Percentiles rank a stretch among this genome's conserved stretches.
Conservation (phyloP, 1,139 yeast species). For the Taphrina communis region DNA sequence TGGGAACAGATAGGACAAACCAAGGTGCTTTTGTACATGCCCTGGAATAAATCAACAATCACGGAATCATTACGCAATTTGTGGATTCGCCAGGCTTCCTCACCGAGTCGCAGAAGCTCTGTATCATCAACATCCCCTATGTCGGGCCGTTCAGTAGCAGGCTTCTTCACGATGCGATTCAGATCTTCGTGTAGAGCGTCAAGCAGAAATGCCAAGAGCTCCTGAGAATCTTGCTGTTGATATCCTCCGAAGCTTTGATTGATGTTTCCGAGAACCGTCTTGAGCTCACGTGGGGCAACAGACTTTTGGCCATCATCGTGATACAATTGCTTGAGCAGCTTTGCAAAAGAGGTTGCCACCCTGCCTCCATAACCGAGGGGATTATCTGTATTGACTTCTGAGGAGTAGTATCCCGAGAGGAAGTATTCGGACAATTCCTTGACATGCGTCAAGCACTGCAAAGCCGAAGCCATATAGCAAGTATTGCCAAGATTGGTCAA, state of each 20-base stretch:
- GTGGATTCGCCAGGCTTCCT: constrained; percentile 81
- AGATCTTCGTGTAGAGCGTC: constrained; percentile 95
- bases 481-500: constrained; percentile 86
- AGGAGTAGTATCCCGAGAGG: constrained; percentile 61
- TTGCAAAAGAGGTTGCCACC: constrained; percentile 76
- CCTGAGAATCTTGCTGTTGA: constrained; percentile 95
- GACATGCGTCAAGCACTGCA: constrained; percentile 85
- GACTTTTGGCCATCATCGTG: constrained; percentile 50
- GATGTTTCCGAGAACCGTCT: constrained; percentile 75
- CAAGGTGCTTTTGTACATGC: constrained; percentile 85
- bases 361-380: constrained; percentile 87
- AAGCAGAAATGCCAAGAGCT: constrained; percentile 82
- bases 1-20: constrained; percentile 85
- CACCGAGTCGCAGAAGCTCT: constrained; percentile 65
- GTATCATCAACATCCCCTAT: constrained; percentile 62
- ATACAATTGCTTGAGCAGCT: constrained; percentile 66
- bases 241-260: constrained; percentile 85
- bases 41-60: constrained; percentile 84
- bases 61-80: constrained; percentile 82
- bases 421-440: constrained; percentile 85
- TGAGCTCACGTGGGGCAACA: constrained; percentile 74
- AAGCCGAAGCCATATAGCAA: constrained; percentile 95
- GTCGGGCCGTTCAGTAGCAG: constrained; percentile 89
- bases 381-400: constrained; percentile 73
- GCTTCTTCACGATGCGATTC: constrained; percentile 79